Evolutionary conservation across 1,284 basidiomycete genomes (phyloP).

Genomic region (Leccinum ponderosum): DNA sequence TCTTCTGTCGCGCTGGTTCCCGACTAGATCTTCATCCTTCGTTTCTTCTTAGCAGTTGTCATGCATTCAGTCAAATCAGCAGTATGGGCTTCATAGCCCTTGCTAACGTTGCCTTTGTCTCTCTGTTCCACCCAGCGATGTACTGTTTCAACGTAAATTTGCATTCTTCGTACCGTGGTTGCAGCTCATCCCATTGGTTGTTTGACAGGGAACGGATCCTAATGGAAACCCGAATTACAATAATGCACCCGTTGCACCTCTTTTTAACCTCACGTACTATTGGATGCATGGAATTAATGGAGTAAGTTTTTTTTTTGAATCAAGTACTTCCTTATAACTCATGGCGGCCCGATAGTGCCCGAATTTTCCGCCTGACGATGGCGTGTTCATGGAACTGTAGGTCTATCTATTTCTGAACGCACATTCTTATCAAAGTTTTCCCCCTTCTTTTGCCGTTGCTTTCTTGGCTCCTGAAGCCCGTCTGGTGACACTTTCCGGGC

Average conservation of each 20-base stretch:
- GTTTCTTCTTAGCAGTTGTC: constrained; percentile 3
- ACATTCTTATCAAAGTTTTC: neutral
- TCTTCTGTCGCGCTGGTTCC: constrained; percentile 10
- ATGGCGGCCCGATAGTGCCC: constrained; percentile 5
- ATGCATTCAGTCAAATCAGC: neutral
- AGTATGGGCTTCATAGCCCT: constrained; percentile 13
- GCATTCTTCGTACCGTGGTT: neutral
- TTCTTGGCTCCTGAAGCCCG: constrained; percentile 1
- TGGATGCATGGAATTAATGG: constrained; percentile 4
- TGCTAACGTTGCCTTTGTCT: constrained; percentile 8
- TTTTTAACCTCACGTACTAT: neutral
- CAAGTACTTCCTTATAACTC: neutral
- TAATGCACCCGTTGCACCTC: neutral
- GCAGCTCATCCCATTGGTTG: constrained; percentile 1
- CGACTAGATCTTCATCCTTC: neutral
- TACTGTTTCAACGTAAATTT: constrained; percentile 11
- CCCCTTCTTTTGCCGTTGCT: neutral
- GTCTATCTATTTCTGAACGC: neutral
- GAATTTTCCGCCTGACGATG: neutral
- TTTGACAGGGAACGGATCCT: constrained; percentile 9
- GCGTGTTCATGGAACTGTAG: constrained; percentile 9
- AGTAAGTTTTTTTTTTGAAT: constrained; percentile 3
- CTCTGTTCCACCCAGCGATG: neutral
- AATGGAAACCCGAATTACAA: neutral
- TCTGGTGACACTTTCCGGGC: neutral